Evolutionary conservation across 2,329 filamentous ascomycete species (phyloP), one percentile per base, ranked within the genome.

Genomic region (Falciphora oryzae): DNA sequence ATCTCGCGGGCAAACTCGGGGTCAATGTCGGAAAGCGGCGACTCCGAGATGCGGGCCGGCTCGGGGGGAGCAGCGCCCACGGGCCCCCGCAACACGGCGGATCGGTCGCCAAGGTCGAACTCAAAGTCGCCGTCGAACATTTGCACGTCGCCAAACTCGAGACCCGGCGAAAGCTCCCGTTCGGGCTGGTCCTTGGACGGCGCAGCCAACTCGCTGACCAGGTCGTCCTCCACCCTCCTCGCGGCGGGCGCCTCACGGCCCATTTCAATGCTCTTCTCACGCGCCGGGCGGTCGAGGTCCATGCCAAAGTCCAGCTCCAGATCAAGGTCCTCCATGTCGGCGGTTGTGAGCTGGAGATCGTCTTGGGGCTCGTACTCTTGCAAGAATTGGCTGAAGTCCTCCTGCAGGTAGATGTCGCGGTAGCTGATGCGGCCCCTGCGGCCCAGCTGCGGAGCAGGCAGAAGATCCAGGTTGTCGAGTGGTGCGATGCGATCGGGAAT

Each of bases 401-500:
- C 87, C 69, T 88, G 85, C 56, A 90, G 74, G 72, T 89, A 89
- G 69, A 90, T 90, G 69, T 89, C 86, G 53, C 85, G 82, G 70
- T 85, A 84, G 72, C 80, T 85, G 38, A 79, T 80, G 66, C 86
- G 83, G 27, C 81, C 81, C 68, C 84, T 86, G 57, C 86, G 85
- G 68, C 81, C 83, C 59, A 83, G 73, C 28, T 84, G 83, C 11
- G 93, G 93, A 68, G 95, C 50, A n/a, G 60, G 60, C 29, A 97
- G 83, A 66, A 89, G 78, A 68, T 89, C 86, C 59, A 89, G 81
- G 71, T 89, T 89, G 74, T 99, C 95, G 66, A 95, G 91, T 67
- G 96, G 93, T 14, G 95, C 98, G 69, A 99, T 90, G 64, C 90
- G 89, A 79, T 99, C 95, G 10, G 93, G 93, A 64, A 99, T 84